Percentiles rank a stretch among this genome's conserved stretches.
phyloP scores from a whole-genome alignment of 257 asterid species.

The Pogostemon cablin region DNA sequence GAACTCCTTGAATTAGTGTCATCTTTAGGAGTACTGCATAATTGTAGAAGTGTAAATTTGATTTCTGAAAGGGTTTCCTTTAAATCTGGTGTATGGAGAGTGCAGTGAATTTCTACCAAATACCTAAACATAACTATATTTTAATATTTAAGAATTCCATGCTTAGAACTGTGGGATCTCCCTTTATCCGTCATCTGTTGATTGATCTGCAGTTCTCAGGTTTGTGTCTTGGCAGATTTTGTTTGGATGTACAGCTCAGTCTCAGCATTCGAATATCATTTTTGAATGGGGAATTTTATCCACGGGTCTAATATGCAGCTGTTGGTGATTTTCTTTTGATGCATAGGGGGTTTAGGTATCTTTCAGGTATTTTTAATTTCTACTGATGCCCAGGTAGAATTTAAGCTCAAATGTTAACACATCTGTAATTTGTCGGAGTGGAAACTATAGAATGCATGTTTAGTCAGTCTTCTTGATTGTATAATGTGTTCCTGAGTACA shows the following conservation, averaged over 20 bases:
- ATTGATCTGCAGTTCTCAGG: constrained; percentile 10
- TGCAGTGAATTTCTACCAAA: background rate
- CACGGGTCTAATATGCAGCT: background rate
- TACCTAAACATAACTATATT: background rate
- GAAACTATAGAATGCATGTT: background rate
- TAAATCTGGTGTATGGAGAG: background rate
- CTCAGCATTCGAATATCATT: background rate
- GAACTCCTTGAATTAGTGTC: background rate
- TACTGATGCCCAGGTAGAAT: background rate
- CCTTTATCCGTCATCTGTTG: background rate
- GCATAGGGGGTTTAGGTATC: background rate
- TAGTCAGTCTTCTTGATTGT: background rate
- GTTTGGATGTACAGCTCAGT: background rate
- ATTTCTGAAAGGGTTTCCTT: background rate
- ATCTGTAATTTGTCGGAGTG: background rate
- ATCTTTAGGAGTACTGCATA: background rate
- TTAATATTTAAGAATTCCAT: background rate
- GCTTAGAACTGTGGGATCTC: background rate
- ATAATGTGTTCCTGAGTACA: background rate
- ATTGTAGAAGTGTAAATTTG: background rate
- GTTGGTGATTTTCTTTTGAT: background rate
- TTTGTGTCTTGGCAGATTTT: constrained; percentile 1
- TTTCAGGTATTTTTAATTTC: background rate
- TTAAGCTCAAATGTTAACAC: background rate
- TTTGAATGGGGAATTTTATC: background rate